These are phyloP conservation scores for Agaricus bisporus DNA, from an alignment of 768 basidiomycete species.

Conservation along the genomic window DNA sequence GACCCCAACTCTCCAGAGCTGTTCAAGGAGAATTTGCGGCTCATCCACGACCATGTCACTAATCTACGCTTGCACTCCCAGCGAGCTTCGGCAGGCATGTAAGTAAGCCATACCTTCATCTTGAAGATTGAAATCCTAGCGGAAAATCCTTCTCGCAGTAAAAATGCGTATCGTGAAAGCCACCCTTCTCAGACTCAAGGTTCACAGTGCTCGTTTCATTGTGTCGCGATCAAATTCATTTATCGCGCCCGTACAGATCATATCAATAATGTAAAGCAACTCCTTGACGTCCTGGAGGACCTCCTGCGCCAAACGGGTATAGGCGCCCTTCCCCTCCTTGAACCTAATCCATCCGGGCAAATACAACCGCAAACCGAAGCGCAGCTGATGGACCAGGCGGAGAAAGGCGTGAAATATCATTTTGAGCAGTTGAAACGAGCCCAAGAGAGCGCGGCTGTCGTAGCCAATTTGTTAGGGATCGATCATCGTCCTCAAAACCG, in stretches of 20 bases:
- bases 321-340: constrained; percentile 53
- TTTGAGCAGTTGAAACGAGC: constrained; percentile 48
- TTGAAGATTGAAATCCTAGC: too few species aligned
- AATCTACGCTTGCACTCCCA: constrained; percentile 21
- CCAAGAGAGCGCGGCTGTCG: constrained; percentile 52
- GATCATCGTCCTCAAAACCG: neutral
- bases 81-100: constrained; percentile 14
- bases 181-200: neutral
- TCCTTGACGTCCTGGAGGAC: constrained; percentile 38
- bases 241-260: constrained; percentile 5
- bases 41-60: constrained; percentile 39
- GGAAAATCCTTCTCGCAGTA: too few species aligned
- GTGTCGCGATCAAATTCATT: constrained; percentile 6
- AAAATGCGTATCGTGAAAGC: too few species aligned
- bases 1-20: constrained; percentile 56
- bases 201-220: constrained; percentile 17
- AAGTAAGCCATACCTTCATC: constrained; percentile 1
- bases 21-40: constrained; percentile 54
- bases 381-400: constrained; percentile 36
- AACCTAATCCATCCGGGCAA: neutral
- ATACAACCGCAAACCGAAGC: constrained; percentile 33
- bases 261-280: constrained; percentile 35
- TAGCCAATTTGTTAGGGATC: constrained; percentile 27
- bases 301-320: constrained; percentile 54
- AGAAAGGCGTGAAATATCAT: constrained; percentile 34